Evolutionary conservation across 2,329 filamentous ascomycete genomes (phyloP), one percentile per base, ranked within the genome.

Genomic region (Aspergillus neotritici): DNA sequence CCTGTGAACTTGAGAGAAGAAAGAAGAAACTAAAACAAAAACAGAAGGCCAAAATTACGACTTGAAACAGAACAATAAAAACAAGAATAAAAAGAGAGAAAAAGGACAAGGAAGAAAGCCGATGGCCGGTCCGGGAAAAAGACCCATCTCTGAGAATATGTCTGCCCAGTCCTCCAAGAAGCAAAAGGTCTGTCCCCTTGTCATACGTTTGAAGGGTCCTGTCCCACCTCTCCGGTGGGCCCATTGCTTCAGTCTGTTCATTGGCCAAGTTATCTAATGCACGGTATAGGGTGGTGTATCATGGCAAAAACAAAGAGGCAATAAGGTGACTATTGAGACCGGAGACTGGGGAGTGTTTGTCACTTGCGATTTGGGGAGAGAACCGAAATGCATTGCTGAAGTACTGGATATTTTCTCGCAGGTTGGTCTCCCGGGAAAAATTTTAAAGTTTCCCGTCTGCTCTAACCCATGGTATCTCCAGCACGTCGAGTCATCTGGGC

Each of bases 321-420:
- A 48, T 33, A 55, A 56, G 45, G 47, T 48, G 30, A 50, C 42
- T 16, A 57, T 73, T 39, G 67, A 71, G 44, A 57, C 52, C 41
- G 80, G 79, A 12, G 79, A 83, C 55, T 70, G 72, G 39, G 80
- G 80, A 9, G 79, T 83, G 21, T 82, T 80, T 69, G 75, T 78
- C 33, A 82, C 80, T 3, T 82, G 79, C 57, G 74, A 78, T 46
- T 78, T 77, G 64, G 78, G 78, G 47, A 76, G 72, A 55, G 80
- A 84, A 64, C 69, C 66, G 32, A 81, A 79, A 63, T 80, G 77
- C 44, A 71, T 78, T 15, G 67, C 67, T 34, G 80, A 84, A 52
- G 65, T 79, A 39, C 62, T 73, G 33, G 78, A 82, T 60, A 56
- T 82, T 9, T 77, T 83, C 55, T 67, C 72, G 31, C 71, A 79